These are phyloP conservation scores for Leucosporidium yakuticum DNA, from an alignment of 768 basidiomycete genomes.

Conservation along the genomic window DNA sequence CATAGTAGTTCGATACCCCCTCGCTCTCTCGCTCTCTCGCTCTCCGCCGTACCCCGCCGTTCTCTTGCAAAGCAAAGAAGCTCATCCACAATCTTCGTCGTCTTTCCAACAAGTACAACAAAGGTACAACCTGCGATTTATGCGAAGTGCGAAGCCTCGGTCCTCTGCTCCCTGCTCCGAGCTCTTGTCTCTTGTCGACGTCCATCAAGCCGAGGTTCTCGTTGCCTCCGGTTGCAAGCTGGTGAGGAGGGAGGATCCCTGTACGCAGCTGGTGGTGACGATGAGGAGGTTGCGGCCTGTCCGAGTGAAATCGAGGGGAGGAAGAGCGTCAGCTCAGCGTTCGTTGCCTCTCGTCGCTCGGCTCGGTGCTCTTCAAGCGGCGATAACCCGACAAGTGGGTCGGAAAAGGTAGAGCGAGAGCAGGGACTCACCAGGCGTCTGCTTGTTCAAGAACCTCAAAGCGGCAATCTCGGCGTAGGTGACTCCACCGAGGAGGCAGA, in stretches of 20 bases:
- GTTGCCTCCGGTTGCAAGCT: not conserved
- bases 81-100: no score
- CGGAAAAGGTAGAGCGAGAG: not conserved
- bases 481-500: conserved; percentile 95
- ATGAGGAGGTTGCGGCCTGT: conserved; percentile 80
- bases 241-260: conserved; percentile 47
- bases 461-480: conserved; percentile 97
- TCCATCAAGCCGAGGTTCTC: not conserved
- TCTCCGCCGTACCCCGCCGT: no score
- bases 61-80: no score
- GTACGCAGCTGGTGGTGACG: conserved; percentile 85
- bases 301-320: not conserved
- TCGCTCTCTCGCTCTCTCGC: no score
- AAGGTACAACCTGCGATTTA: no score
- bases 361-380: no score
- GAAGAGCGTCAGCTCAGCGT: not conserved
- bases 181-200: no score
- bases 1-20: no score
- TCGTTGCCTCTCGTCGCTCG: no score
- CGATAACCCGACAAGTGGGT: not conserved
- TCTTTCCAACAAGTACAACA: no score
- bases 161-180: no score
- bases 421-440: conserved; percentile 24
- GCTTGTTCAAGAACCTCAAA: conserved; percentile 49
- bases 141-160: no score